These are phyloP conservation scores for Arthrobotrys musiformis DNA, from an alignment of 2,329 filamentous ascomycete genomes.

Conservation along the genomic window DNA sequence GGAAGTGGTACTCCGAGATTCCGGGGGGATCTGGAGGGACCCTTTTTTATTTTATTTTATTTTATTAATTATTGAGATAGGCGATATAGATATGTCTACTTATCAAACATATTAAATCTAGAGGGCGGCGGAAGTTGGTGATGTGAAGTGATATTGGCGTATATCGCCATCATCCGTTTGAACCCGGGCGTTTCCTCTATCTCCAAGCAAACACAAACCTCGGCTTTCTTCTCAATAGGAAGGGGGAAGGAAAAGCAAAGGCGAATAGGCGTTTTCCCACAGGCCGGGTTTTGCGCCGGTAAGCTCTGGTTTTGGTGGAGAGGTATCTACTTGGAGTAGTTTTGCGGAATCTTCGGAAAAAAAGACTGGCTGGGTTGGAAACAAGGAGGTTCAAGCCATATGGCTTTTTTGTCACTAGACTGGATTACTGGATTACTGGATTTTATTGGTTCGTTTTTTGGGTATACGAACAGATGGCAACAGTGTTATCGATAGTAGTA, in stretches of 20 bases:
- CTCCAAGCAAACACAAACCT: not conserved
- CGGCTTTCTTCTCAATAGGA: not conserved
- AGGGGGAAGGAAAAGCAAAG: not conserved
- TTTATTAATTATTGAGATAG: too few relatives aligned
- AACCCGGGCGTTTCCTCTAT: slow-evolving; percentile 10
- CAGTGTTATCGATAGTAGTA: slow-evolving; percentile 6
- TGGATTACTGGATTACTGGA: not conserved
- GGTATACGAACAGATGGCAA: slow-evolving; percentile 1
- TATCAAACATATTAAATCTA: too few relatives aligned
- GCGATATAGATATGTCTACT: too few relatives aligned
- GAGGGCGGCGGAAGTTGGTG: not conserved
- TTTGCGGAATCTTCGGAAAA: not conserved
- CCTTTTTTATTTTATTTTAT: too few relatives aligned
- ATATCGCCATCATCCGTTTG: slow-evolving; percentile 17
- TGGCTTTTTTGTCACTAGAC: not conserved
- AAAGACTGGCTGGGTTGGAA: not conserved
- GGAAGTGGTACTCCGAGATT: too few relatives aligned
- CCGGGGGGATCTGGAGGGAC: too few relatives aligned
- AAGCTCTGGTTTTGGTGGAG: not conserved
- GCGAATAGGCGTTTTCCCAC: not conserved
- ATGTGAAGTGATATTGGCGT: not conserved
- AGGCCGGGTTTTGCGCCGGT: not conserved
- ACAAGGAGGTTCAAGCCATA: slow-evolving; percentile 12
- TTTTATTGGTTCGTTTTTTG: not conserved
- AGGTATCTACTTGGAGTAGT: too few relatives aligned